Conservation (phyloP, 306 rosid species). For the Chamaecrista fasciculata region DNA sequence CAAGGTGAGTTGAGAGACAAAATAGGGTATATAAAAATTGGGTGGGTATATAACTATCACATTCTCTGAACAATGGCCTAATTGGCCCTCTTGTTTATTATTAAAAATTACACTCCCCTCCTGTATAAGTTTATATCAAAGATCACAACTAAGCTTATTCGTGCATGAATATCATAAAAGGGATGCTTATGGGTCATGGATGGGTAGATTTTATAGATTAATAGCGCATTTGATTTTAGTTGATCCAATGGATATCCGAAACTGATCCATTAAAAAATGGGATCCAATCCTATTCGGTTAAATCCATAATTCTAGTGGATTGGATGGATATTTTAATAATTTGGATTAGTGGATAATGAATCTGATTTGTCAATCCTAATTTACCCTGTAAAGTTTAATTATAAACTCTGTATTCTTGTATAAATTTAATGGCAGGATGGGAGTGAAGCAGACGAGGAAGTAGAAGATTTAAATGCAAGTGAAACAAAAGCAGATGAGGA, state of each 20-base stretch:
- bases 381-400: constrained; percentile 6
- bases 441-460: constrained; percentile 52
- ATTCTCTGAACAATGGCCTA: neutral
- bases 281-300: neutral
- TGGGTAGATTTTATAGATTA: neutral
- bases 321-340: neutral
- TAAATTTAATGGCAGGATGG: constrained; percentile 42
- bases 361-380: neutral
- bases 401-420: neutral
- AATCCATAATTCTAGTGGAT: neutral
- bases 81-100: neutral
- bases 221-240: neutral
- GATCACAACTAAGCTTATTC: neutral
- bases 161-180: neutral
- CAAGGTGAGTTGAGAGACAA: constrained; percentile 41
- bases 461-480: constrained; percentile 35
- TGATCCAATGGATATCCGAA: neutral
- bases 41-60: neutral
- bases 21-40: neutral
- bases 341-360: neutral
- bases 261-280: neutral
- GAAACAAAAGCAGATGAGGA: constrained; percentile 53
- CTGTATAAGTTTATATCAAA: too few species aligned
- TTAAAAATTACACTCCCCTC: neutral
- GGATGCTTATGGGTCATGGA: neutral